Base-by-base conservation (phyloP, 139 green algal species). In the Chlamydomonas sp. region DNA sequence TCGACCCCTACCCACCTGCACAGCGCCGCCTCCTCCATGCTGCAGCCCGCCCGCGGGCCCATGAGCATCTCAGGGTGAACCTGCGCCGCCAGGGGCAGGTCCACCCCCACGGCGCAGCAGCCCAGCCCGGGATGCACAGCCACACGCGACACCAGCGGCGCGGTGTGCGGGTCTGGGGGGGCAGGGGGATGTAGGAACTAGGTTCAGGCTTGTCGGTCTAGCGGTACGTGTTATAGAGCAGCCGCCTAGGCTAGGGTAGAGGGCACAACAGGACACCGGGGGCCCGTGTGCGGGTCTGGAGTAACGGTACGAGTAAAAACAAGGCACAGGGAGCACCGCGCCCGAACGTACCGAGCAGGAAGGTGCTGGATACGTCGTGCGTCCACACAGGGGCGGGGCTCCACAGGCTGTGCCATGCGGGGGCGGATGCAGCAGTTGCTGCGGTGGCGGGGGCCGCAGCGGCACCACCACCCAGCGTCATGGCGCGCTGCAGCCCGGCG, bases 71-170 rank as follows among this genome's bases (percentile, higher is more conserved):
- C 86, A 14, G 78, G 69, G 18, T 78, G 78, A 3, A 61, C 5
- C 63, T 71, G 85, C 14, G 87, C 77, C 3, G 77, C 82, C 1
- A 85, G 61, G 12, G 89, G 81, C 5, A 87, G 86, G 18, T 85
- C 76, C 1, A 73, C 71, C 79, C 84, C 89, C 71, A 91, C 80
- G 49, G 89, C 91, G n/a, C 92, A 63, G 57, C 78, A 63, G 31
- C 89, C 91, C 31, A 94, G 86, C 5, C 59, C 71, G 31, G 86
- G 89, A 84, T 94, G 91, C 75, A 94, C 80, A 57, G 77, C 67
- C 69, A 89, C 89, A 5, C 81, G 72, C 31, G 77, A 12, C 10
- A 91, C 71, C 7, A 77, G 59, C 2, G 91, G 89, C 10, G 79
- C 79, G 63, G 92, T 76, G 57, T 91, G 83, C 8, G 68, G 0